phyloP scores from a whole-genome alignment of 176 grass and related monocot genomes.

The Musa beccarii region DNA sequence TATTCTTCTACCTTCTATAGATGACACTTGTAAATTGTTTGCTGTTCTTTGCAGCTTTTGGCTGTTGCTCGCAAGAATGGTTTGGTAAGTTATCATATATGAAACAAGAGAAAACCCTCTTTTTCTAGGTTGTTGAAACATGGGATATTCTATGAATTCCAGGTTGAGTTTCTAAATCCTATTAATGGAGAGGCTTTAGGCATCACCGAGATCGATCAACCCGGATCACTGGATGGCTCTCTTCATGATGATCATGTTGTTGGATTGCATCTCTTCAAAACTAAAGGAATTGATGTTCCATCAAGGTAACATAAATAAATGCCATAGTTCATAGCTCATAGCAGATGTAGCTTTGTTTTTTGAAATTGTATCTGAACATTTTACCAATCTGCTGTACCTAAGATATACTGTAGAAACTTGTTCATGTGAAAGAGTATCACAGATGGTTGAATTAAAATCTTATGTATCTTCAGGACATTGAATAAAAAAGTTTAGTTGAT shows the following conservation, averaged over 20 bases:
- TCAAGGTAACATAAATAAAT: constrained; percentile 35
- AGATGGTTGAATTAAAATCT: no score
- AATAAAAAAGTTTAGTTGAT: no score
- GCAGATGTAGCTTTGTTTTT: not conserved
- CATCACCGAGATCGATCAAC: constrained; percentile 25
- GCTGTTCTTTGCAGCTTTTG: constrained; percentile 47
- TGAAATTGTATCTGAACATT: not conserved
- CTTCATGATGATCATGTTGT: constrained; percentile 35
- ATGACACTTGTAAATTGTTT: not conserved
- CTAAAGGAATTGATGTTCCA: constrained; percentile 32
- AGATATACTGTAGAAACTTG: not conserved
- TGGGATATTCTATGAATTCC: constrained; percentile 19
- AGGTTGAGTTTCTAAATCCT: constrained; percentile 84
- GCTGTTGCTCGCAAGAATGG: constrained; percentile 78
- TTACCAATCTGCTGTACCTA: not conserved
- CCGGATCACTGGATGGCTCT: constrained; percentile 3
- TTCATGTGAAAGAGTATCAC: not conserved
- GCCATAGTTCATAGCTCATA: not conserved
- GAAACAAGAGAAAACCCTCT: not conserved
- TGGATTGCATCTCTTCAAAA: constrained; percentile 69
- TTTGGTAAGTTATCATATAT: constrained; percentile 37
- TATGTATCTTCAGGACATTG: no score
- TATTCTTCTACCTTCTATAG: constrained; percentile 1
- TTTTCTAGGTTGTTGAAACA: constrained; percentile 8
- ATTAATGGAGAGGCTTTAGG: constrained; percentile 59